A percentile compares a stretch with the other conserved stretches of the same genome.
phyloP scores from a whole-genome alignment of 2,329 filamentous ascomycete species.

The Ophiocordyceps camponoti-floridani region DNA sequence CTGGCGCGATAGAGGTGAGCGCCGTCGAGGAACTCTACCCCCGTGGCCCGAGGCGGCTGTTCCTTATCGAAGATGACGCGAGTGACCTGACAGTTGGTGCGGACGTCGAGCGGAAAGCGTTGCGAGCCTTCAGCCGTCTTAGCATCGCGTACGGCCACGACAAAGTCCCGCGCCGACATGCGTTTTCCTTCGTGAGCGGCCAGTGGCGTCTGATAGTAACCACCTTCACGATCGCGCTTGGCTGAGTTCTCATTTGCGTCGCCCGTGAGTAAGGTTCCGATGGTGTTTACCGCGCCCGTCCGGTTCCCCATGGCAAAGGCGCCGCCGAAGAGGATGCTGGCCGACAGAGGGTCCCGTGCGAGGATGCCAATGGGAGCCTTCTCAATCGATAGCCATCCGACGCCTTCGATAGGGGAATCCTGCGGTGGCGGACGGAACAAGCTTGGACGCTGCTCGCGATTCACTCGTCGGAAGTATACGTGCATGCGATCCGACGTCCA shows the following conservation, averaged over 20 bases:
- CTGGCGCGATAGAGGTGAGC: conserved; percentile 23
- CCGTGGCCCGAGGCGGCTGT: conserved; percentile 17
- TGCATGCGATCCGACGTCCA: conserved; percentile 44
- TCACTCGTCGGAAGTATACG: conserved; percentile 36
- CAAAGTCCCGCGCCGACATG: conserved; percentile 29
- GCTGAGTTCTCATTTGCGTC: conserved; percentile 31
- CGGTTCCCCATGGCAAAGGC: conserved; percentile 12
- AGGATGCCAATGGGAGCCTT: conserved; percentile 31
- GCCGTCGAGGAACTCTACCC: conserved; percentile 23
- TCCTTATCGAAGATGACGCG: conserved; percentile 14
- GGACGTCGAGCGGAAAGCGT: conserved; percentile 6
- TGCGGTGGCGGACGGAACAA: neutral
- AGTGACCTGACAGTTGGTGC: conserved; percentile 13
- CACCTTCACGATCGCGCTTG: conserved; percentile 24
- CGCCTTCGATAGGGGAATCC: conserved; percentile 9
- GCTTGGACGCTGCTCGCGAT: conserved; percentile 30
- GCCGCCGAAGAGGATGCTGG: conserved; percentile 12
- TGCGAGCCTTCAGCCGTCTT: conserved; percentile 4
- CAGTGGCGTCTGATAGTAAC: conserved; percentile 26
- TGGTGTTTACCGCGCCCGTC: conserved; percentile 9
- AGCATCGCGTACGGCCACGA: conserved; percentile 14
- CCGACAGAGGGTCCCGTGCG: conserved; percentile 30
- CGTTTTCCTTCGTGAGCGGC: conserved; percentile 22
- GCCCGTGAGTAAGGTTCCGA: conserved; percentile 20
- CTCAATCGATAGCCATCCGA: conserved; percentile 37